These are phyloP conservation scores for Pachysandra terminalis DNA, from an alignment of 164 flowering plant genomes.

Conservation along the genomic window DNA sequence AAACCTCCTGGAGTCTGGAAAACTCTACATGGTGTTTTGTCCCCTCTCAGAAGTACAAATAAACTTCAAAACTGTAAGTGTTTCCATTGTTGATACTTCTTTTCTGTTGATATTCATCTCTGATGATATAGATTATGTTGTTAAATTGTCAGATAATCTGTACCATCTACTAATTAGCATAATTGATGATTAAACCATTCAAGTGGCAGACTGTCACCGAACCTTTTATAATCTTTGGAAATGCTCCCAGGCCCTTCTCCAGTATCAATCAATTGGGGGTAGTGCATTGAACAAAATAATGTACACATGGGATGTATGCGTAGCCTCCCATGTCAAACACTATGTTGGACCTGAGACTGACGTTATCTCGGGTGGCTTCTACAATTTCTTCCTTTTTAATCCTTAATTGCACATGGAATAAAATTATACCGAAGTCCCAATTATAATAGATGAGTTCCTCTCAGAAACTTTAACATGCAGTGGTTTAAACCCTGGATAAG, in stretches of 20 bases:
- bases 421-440: too few relatives aligned
- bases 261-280: too few relatives aligned
- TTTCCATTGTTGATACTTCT: not conserved
- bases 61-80: slow-evolving; percentile 50
- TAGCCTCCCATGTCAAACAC: too few relatives aligned
- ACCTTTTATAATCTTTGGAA: not conserved
- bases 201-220: not conserved
- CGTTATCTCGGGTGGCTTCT: too few relatives aligned
- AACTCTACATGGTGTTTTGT: slow-evolving; percentile 58
- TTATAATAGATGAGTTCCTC: too few relatives aligned
- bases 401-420: too few relatives aligned
- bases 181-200: not conserved
- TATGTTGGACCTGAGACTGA: too few relatives aligned
- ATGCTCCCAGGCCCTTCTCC: not conserved
- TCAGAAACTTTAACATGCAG: too few relatives aligned
- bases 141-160: not conserved
- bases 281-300: too few relatives aligned
- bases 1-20: slow-evolving; percentile 89
- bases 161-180: not conserved
- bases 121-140: not conserved
- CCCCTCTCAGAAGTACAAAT: slow-evolving; percentile 46
- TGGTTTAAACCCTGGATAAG: too few relatives aligned
- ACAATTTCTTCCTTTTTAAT: too few relatives aligned
- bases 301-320: too few relatives aligned
- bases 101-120: not conserved